Evolutionary conservation across 208 protist species (phyloP).

Genomic region (Acanthamoeba sp.): DNA sequence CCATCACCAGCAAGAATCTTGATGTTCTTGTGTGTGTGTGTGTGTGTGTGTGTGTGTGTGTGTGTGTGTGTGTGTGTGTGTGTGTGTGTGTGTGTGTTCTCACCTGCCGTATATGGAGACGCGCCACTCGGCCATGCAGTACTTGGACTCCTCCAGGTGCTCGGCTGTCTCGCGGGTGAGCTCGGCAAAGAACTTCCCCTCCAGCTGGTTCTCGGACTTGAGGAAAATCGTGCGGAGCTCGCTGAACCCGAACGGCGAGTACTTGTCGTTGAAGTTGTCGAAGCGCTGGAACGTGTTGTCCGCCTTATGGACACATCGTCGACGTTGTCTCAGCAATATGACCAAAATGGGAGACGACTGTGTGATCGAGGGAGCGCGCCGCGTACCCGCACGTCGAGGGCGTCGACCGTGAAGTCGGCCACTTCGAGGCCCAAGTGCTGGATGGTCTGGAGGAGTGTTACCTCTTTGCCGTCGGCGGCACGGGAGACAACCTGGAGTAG

Average conservation of each 20-base stretch:
- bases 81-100: too few species aligned
- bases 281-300: slow-evolving; percentile 97
- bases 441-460: slow-evolving; percentile 89
- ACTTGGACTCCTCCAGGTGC: slow-evolving; percentile 96
- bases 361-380: background rate
- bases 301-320: slow-evolving; percentile 94
- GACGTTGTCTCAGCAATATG: background rate
- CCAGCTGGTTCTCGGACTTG: slow-evolving; percentile 99
- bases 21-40: slow-evolving; percentile 83
- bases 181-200: slow-evolving; percentile 98
- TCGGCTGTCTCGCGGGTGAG: slow-evolving; percentile 96
- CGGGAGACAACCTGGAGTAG: slow-evolving; percentile 94
- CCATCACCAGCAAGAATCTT: background rate
- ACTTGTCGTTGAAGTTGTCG: slow-evolving; percentile 99
- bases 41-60: background rate
- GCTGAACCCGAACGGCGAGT: slow-evolving; percentile 93
- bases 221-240: slow-evolving; percentile 97
- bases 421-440: slow-evolving; percentile 84
- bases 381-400: slow-evolving; percentile 90
- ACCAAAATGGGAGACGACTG: background rate
- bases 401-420: slow-evolving; percentile 95
- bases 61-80: too few species aligned
- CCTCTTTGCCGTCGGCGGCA: slow-evolving; percentile 85
- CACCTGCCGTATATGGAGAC: slow-evolving; percentile 92
- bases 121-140: slow-evolving; percentile 94